Base-by-base conservation (phyloP, 2,329 filamentous ascomycete genomes). In the Cladosporium sp. region DNA sequence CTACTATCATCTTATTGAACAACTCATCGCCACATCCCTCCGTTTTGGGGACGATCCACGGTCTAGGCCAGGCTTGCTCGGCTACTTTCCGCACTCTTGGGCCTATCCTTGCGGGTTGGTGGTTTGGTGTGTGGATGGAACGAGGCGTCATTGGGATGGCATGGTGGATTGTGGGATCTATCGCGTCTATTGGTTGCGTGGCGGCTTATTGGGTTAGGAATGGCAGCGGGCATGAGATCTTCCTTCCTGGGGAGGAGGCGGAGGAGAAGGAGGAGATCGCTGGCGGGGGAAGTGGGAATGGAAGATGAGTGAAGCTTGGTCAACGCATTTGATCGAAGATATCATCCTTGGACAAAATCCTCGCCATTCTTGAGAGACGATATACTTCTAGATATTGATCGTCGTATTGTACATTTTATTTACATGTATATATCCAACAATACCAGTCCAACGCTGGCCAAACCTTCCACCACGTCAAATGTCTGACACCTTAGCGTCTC, bases 141-240 rank as follows among this genome's bases (percentile, higher is more conserved):
- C 67, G 76, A 45, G 83, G 83, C 13, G 75, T 82, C 40, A 77
- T 84, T 7, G 82, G 81, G 0, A 75, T 77, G 56, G 75, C 81
- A 1, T 85, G 82, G 81, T 85, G 82, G 82, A 76, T 75, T 19
- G 70, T 83, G 39, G 81, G 82, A 0, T 67, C 73, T 4, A 76
- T 87, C 22, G 80, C 83, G 1, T 72, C 79, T 6, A 53, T 83
- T 5, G 84, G 84, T 0, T 87, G 83, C 69, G 68, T 78, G 2
- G 77, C 84, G 10, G 80, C 83, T 1, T 80, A 84, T 71, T 78
- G 79, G 57, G 82, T 89, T n/a, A 76, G 83, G 36, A 86, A 89
- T 64, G 86, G 85, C 0, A 81, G 74, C 59, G 84, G 84, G 1
- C 83, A 86, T 68, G 83, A 86, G 70, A 80, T 83, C 24, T 71